Evolutionary conservation across 305 asterid genomes (phyloP), one percentile per base, ranked within the genome.

Genomic region (Fraxinus greggii): DNA sequence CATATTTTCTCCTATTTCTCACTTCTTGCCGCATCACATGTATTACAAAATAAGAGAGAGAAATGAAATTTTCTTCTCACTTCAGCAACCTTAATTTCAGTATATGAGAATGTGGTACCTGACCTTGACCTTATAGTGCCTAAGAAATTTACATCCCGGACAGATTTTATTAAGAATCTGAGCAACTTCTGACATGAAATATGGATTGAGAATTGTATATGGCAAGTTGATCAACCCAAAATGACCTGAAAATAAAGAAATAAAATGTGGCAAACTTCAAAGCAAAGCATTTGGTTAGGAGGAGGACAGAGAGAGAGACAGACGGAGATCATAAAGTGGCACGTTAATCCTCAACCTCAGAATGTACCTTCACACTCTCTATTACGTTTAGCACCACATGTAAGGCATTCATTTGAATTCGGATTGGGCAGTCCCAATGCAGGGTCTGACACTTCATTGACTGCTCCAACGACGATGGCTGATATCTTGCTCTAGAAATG

Each of bases 331-430:
- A 84, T 48, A 76, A 67, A 81, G 33, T 79, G 77, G 82, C 79
- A 85, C 29, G 26, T 24, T 8, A 80, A 72, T 77, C 78, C 29
- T 79, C 38, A 74, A 48, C 79, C 78, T 82, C 72, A 56, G 70
- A 72, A 72, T 54, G 79, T 85, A 97, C 99, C 99, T 93, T 97
- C 99, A 87, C 98, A 94, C 42, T 88, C 92, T 87, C 78, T 93
- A 69, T 87, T 35, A 78, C 72, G 83, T 83, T 84, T 88, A 17
- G 97, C 94, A 33, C 98, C 98, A 83, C 99, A 96, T 69, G 98
- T 93, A 35, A 33, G 63, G 83, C 99, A 96, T 78, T 94, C 91
- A 12, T 85, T 79, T 69, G 86, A 87, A 79, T 81, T 84, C 56
- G 63, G 75, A 82, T 93, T 88, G 6, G 98, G 98, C 61, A 94